Conservation (phyloP, 1,284 basidiomycete genomes). For the Pyrrhoderma lamaoense region DNA sequence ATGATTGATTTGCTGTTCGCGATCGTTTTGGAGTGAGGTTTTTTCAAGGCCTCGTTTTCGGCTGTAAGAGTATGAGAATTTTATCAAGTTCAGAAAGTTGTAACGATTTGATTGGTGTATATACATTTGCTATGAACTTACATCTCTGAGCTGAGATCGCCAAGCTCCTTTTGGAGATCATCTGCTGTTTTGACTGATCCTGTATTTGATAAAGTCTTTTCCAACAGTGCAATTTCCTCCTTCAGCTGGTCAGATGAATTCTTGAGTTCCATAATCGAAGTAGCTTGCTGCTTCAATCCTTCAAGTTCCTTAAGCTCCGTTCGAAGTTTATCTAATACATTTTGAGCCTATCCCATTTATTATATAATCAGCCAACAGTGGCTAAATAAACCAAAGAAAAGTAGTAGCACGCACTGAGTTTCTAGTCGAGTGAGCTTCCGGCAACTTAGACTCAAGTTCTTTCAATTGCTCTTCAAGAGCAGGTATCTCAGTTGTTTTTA, state of each 20-base stretch:
- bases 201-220: constrained; percentile 59
- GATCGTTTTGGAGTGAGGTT: constrained; percentile 50
- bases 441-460: constrained; percentile 46
- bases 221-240: constrained; percentile 58
- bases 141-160: constrained; percentile 57
- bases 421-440: constrained; percentile 47
- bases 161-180: constrained; percentile 75
- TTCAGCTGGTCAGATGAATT: constrained; percentile 61
- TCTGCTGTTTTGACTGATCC: constrained; percentile 79
- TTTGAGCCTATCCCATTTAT: constrained; percentile 33
- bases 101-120: too few relatives aligned
- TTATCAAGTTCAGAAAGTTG: too few relatives aligned
- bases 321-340: constrained; percentile 41
- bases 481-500: constrained; percentile 60
- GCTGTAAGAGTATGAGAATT: constrained; percentile 33
- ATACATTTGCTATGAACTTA: constrained; percentile 36
- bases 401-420: constrained; percentile 33
- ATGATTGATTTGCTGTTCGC: constrained; percentile 55
- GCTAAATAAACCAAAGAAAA: too few relatives aligned
- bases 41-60: constrained; percentile 55
- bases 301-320: constrained; percentile 56
- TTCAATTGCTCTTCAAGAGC: constrained; percentile 58
- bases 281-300: constrained; percentile 58
- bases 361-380: background rate
- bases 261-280: constrained; percentile 54